Evolutionary conservation across 441 rosid genomes (phyloP), one percentile per base, ranked within the genome.

Genomic region (Arabidopsis hybrid): DNA sequence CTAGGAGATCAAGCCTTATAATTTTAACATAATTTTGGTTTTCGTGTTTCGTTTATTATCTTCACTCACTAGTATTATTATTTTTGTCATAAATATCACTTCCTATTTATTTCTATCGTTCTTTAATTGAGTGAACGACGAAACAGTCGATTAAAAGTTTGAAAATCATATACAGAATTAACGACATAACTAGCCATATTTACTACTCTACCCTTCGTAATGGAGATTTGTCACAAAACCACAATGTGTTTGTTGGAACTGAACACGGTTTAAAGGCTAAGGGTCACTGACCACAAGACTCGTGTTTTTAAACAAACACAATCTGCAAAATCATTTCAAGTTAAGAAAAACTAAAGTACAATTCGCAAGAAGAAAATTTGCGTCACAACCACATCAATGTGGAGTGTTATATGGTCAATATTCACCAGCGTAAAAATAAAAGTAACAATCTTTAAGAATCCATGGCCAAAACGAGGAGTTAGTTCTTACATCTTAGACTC

Each of bases 401-500:
- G 46, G 56, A 46, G 39, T 10, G 29, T 46, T 36, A 38, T 12
- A 26, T 21, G 26, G 40, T 21, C 16, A 31, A n/a, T 57, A 8
- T n/a, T 57, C 11, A 34, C 40, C 42, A 56, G 9, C n/a, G 29
- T 58, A 58, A 16, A n/a, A 36, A 10, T 14, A 59, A 9, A 10
- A n/a, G 49, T 7, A 65, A 55, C 7, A 3, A 38, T 14, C 7
- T 9, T 12, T 69, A 57, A 7, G 58, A 46, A 70, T 60, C 16
- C 50, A 60, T 14, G 50, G 32, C 16, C 4, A 9, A 13, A 46
- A 34, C 9, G 39, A 29, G 0, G 2, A 42, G 7, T 12, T 34
- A 59, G 4, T 39, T 31, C 34, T 69, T 55, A 79, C 26, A 32
- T 52, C 49, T 77, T 67, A 34, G 67, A 61, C 55, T 80, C 60